Evolutionary conservation across 2,329 filamentous ascomycete genomes (phyloP), one percentile per base, ranked within the genome.

Genomic region (Ceratocystiopsis sp.): DNA sequence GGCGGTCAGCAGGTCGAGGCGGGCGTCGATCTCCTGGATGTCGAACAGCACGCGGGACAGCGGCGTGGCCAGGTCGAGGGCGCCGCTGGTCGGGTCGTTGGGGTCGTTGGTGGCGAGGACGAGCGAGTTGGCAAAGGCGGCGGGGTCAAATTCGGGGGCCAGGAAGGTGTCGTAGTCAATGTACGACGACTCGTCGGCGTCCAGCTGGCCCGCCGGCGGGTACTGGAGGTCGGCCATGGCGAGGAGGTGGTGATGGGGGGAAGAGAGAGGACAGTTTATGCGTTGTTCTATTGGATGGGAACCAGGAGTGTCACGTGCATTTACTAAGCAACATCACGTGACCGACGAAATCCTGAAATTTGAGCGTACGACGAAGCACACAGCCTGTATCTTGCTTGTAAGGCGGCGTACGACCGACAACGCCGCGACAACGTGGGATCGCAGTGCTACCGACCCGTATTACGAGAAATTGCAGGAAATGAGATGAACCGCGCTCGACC

Each of bases 121-220:
- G 46, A 98, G 77, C 21, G 75, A 75, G 60, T 96, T 95, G 53
- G 91, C 89, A 57, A 96, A 95, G 15, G 72, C 64, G 17, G 81
- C 69, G 7, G 89, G 75, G 18, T 79, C 83, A 65, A 98, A 98
- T 48, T 73, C 67, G 12, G 86, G 83, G 40, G 80, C 75, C 50
- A 95, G 74, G 55, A 98, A 93, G 49, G 84, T 73, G 59, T 93
- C 85, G 63, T 94, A 93, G 71, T 96, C 87, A 57, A 98, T 87
- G 63, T 98, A 98, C 10, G 84, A 91, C 36, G 78, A 71, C 38
- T 73, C 69, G 45, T 68, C 63, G 19, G 60, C 59, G 41, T 57
- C 52, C 25, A 29, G 4, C 6, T 8, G 25, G 10, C 25, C 9
- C 25, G 25, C 5, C 7, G 25, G 25, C 5, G 25, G 25, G 25